These are phyloP conservation scores for Basidioascus undulatus DNA, from an alignment of 768 basidiomycete genomes.

Conservation along the genomic window DNA sequence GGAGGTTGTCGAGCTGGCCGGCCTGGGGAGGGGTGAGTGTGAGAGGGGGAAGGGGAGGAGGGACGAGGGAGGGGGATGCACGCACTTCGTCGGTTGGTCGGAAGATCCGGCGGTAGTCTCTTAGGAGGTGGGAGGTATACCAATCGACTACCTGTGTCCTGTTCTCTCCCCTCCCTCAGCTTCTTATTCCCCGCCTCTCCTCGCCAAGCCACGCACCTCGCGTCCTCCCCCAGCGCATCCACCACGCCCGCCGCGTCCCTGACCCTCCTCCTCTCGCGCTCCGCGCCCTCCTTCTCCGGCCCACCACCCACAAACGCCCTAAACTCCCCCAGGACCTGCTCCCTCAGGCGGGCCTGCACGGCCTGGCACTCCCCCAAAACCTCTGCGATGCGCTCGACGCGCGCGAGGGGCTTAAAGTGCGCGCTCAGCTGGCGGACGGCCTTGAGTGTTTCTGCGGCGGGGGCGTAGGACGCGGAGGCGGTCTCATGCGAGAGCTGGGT, in stretches of 20 bases:
- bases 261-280: no score
- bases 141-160: conserved; percentile 52
- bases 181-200: no score
- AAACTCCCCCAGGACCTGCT: conserved; percentile 67
- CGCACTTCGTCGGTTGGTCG: conserved; percentile 59
- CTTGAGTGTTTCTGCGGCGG: conserved; percentile 68
- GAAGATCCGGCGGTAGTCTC: conserved; percentile 92
- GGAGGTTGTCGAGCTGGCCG: conserved; percentile 83
- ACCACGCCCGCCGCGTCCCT: conserved; percentile 71
- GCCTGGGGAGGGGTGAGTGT: conserved; percentile 19
- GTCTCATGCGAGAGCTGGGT: conserved; percentile 10
- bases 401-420: conserved; percentile 53
- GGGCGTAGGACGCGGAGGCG: conserved; percentile 28
- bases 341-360: conserved; percentile 55
- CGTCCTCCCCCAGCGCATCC: conserved; percentile 67
- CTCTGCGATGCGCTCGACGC: conserved; percentile 49
- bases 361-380: conserved; percentile 59
- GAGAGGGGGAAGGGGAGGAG: background rate
- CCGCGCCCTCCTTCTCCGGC: no score
- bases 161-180: no score
- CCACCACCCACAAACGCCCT: no score
- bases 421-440: conserved; percentile 67
- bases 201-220: conserved; percentile 26
- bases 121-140: conserved; percentile 68
- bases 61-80: background rate